Evolutionary conservation across 2,329 filamentous ascomycete species (phyloP).

Genomic region (Fusarium sp.): DNA sequence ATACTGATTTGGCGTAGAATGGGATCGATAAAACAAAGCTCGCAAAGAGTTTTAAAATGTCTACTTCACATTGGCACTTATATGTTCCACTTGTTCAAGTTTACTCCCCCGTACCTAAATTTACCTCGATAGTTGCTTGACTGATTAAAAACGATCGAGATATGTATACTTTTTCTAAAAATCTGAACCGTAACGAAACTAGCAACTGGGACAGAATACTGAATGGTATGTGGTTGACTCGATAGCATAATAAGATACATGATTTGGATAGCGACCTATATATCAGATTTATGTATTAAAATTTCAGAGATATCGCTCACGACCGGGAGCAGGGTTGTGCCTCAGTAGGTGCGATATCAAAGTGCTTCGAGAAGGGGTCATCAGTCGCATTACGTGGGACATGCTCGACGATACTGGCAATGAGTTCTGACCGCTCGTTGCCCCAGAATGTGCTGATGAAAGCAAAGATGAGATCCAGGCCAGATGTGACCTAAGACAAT

Average conservation of each 20-base stretch:
- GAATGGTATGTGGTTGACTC: neutral
- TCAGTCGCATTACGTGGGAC: constrained; percentile 45
- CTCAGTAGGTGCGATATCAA: constrained; percentile 40
- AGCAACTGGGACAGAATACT: neutral
- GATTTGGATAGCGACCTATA: neutral
- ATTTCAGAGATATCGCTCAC: neutral
- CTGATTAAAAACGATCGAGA: neutral
- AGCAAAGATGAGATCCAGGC: constrained; percentile 52
- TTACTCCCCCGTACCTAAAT: neutral
- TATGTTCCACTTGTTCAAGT: neutral
- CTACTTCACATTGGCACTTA: constrained; percentile 16
- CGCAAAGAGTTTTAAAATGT: constrained; percentile 25
- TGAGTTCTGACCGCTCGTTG: constrained; percentile 54
- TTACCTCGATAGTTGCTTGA: neutral
- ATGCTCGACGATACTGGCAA: constrained; percentile 67
- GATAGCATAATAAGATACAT: neutral
- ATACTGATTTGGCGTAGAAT: constrained; percentile 47
- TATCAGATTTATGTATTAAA: neutral
- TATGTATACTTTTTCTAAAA: neutral
- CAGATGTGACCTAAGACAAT: constrained; percentile 48
- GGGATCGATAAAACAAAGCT: constrained; percentile 31
- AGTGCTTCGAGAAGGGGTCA: constrained; percentile 46
- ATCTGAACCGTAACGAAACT: neutral
- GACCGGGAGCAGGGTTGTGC: constrained; percentile 31
- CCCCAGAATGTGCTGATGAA: constrained; percentile 61